Evolutionary conservation across 192 early-diverging fungal species (phyloP).

Genomic region (Paraglomus brasilianum): DNA sequence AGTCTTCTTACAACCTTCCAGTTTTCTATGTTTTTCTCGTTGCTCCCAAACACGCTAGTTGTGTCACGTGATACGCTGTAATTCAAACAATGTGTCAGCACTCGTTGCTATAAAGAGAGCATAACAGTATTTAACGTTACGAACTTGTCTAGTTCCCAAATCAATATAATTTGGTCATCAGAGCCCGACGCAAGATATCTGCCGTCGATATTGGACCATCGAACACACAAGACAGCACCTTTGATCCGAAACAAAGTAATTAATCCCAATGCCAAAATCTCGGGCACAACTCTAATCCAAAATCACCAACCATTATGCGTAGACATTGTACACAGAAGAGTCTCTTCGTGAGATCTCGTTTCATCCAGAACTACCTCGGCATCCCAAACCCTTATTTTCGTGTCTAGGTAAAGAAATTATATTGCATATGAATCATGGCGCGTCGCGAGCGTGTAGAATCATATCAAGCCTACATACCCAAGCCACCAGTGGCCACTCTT

Average conservation of each 20-base stretch:
- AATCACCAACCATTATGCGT: conserved; percentile 69
- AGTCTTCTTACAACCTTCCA: conserved; percentile 76
- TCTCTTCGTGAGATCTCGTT: conserved; percentile 45
- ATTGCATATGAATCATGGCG: not conserved
- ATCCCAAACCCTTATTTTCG: conserved; percentile 90
- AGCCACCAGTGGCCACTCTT: conserved; percentile 82
- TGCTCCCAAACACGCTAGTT: conserved; percentile 42
- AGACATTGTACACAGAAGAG: conserved; percentile 75
- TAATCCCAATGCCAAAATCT: not conserved
- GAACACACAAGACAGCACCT: conserved; percentile 85
- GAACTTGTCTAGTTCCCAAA: conserved; percentile 80
- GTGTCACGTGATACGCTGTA: too few relatives aligned
- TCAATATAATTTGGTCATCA: conserved; percentile 89
- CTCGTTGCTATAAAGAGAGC: not conserved
- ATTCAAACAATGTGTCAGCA: not conserved
- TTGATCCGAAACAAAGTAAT: conserved; percentile 1
- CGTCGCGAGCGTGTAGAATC: not conserved
- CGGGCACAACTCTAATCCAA: not conserved
- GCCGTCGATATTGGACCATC: conserved; percentile 74
- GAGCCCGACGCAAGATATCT: conserved; percentile 84
- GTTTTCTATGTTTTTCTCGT: conserved; percentile 60
- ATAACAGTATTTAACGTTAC: not conserved
- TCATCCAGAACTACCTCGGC: conserved; percentile 57
- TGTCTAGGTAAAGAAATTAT: conserved; percentile 55
- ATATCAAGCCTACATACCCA: conserved; percentile 47